phyloP scores from a whole-genome alignment of 306 rosid genomes.

The Rosa chinensis region DNA sequence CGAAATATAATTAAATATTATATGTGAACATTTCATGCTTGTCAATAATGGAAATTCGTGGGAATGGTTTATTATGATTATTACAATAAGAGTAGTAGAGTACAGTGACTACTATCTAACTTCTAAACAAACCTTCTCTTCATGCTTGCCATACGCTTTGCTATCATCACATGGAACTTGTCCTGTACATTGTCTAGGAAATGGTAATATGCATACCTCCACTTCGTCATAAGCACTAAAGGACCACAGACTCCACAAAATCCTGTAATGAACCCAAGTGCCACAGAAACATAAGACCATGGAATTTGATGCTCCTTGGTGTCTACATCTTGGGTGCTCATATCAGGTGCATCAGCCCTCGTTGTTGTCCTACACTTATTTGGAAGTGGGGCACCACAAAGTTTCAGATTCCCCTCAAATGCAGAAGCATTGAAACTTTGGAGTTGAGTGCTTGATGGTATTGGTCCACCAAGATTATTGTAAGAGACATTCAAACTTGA shows the following conservation, averaged over 20 bases:
- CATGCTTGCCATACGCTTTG: not conserved
- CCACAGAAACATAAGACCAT: not conserved
- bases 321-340: not conserved
- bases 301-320: not conserved
- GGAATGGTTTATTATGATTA: no score
- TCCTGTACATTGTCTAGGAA: not conserved
- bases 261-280: conserved; percentile 10
- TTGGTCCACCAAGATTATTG: not conserved
- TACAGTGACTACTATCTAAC: not conserved
- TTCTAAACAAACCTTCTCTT: not conserved
- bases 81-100: no score
- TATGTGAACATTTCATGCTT: no score
- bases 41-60: no score
- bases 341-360: not conserved
- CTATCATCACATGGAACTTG: not conserved
- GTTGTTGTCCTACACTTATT: not conserved
- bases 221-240: not conserved
- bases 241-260: conserved; percentile 4
- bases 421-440: not conserved
- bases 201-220: not conserved
- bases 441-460: conserved; percentile 16
- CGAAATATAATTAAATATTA: no score
- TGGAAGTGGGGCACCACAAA: conserved; percentile 7
- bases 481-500: no score
- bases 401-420: conserved; percentile 13